A percentile compares a stretch with the other conserved stretches of the same genome.
Conservation (phyloP, 2,329 filamentous ascomycete species). For the Cladophialophora immunda region DNA sequence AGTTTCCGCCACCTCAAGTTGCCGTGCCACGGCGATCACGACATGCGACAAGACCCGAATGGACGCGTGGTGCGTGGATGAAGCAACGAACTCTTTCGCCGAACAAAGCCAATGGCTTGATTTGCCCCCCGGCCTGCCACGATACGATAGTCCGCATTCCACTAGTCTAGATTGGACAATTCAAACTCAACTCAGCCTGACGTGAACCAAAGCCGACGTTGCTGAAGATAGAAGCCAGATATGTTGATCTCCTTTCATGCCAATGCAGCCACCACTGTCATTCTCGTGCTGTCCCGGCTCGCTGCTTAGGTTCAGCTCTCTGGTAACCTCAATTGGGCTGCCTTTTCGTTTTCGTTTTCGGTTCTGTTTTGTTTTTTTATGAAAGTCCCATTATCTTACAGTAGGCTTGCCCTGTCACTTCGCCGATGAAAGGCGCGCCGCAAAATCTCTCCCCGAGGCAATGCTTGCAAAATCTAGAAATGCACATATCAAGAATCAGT, state of each 20-base stretch:
- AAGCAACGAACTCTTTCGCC: neutral
- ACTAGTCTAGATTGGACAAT: conserved; percentile 10
- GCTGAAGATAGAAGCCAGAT: neutral
- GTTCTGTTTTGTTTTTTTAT: neutral
- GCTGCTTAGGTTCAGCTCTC: conserved; percentile 5
- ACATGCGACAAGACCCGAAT: conserved; percentile 26
- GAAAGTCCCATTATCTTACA: conserved; percentile 29
- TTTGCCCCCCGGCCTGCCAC: neutral
- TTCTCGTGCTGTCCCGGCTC: neutral
- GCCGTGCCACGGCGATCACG: conserved; percentile 21
- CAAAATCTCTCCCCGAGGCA: conserved; percentile 6
- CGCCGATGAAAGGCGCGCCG: neutral
- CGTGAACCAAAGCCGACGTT: conserved; percentile 9
- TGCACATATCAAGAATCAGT: conserved; percentile 33
- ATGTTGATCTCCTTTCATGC: conserved; percentile 12
- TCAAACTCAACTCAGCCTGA: conserved; percentile 18
- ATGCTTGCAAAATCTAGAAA: conserved; percentile 32
- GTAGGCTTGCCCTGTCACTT: conserved; percentile 12
- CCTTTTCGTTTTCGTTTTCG: neutral
- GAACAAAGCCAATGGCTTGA: conserved; percentile 2
- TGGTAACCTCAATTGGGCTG: neutral
- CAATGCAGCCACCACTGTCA: conserved; percentile 14
- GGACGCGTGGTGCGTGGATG: conserved; percentile 9
- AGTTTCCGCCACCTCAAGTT: conserved; percentile 23
- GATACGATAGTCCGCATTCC: neutral